phyloP scores from a whole-genome alignment of 139 green algal genomes.

The Chlorella sp. region DNA sequence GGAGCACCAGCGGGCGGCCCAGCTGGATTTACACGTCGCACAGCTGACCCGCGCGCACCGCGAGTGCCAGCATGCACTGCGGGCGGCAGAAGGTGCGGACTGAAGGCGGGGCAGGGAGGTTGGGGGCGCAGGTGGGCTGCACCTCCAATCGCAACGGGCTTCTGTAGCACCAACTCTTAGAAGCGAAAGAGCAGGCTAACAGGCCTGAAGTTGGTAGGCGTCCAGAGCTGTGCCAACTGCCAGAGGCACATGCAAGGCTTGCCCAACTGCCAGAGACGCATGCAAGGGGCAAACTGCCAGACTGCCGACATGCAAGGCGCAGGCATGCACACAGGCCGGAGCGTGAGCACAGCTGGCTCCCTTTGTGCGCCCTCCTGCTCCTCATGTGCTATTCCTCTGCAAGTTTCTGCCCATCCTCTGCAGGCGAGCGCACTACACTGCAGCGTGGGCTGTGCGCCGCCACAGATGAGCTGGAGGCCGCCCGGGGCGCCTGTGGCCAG shows the following conservation, averaged over 20 bases:
- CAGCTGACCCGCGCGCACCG: background rate
- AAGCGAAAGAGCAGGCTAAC: too few species aligned
- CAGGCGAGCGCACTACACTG: constrained; percentile 29
- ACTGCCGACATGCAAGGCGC: too few species aligned
- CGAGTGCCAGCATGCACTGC: background rate
- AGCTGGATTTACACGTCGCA: constrained; percentile 9
- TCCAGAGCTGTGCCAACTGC: too few species aligned
- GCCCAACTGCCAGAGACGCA: too few species aligned
- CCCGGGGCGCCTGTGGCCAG: background rate
- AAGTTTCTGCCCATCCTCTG: background rate
- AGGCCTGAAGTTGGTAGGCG: too few species aligned
- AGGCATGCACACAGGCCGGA: too few species aligned
- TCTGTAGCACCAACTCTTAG: too few species aligned
- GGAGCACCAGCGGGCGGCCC: background rate
- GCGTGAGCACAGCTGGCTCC: background rate
- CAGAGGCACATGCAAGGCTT: too few species aligned
- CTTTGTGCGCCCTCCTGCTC: background rate
- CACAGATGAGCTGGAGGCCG: constrained; percentile 18
- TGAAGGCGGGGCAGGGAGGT: background rate
- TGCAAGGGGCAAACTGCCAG: too few species aligned
- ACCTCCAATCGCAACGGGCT: too few species aligned
- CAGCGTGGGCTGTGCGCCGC: constrained; percentile 23
- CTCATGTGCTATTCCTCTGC: background rate
- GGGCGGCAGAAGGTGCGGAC: background rate
- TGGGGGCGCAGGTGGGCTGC: background rate